phyloP scores from a whole-genome alignment of 768 basidiomycete genomes.

The Russula vinacea region DNA sequence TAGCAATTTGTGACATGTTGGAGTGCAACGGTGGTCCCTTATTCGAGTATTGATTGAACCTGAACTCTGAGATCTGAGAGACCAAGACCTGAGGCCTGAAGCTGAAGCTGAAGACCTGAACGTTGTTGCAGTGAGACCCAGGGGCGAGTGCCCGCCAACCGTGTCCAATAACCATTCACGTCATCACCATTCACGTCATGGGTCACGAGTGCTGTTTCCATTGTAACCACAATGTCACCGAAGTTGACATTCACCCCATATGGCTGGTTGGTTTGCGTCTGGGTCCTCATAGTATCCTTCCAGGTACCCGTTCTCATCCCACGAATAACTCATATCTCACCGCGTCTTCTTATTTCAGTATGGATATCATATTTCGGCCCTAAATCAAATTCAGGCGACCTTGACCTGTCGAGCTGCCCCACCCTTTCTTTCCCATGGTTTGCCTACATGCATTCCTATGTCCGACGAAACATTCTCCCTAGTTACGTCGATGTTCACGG shows the following conservation, averaged over 20 bases:
- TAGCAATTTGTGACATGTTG: background rate
- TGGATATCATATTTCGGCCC: slow-evolving; percentile 89
- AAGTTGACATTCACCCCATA: slow-evolving; percentile 59
- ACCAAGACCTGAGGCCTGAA: no score
- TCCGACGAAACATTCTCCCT: slow-evolving; percentile 71
- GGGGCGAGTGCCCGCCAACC: no score
- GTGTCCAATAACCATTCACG: no score
- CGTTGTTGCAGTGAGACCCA: no score
- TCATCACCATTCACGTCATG: no score
- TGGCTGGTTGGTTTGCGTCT: slow-evolving; percentile 63
- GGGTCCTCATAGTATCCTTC: slow-evolving; percentile 65
- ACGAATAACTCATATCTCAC: background rate
- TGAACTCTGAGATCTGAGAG: background rate
- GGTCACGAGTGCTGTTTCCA: background rate
- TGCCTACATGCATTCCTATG: slow-evolving; percentile 80
- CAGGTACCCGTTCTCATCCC: slow-evolving; percentile 34
- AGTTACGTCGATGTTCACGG: slow-evolving; percentile 81
- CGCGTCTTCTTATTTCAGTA: slow-evolving; percentile 45
- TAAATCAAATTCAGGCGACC: slow-evolving; percentile 83
- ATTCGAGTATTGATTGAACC: background rate
- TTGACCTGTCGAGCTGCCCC: slow-evolving; percentile 59
- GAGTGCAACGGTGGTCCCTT: background rate
- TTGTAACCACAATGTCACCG: background rate
- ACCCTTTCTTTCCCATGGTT: slow-evolving; percentile 36
- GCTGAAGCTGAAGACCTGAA: no score